These are phyloP conservation scores for Daldinia caldariorum DNA, from an alignment of 495 filamentous ascomycete species.

Conservation along the genomic window DNA sequence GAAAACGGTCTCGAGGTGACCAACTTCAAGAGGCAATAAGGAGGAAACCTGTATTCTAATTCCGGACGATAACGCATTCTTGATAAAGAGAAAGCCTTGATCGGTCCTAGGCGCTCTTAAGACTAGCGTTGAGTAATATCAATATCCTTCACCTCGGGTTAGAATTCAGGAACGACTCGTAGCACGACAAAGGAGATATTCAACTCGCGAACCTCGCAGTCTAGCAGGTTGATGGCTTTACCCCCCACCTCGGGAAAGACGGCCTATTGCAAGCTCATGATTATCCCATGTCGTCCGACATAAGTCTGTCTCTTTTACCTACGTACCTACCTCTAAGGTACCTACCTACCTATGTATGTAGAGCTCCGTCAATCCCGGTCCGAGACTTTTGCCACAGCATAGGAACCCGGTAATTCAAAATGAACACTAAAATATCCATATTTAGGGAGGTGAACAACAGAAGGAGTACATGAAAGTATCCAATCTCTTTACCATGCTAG, in stretches of 20 bases:
- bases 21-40: constrained; percentile 25
- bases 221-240: constrained; percentile 13
- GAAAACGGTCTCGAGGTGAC: constrained; percentile 40
- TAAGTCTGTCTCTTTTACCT: constrained; percentile 26
- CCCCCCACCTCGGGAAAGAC: constrained; percentile 38
- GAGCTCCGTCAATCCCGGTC: constrained; percentile 23
- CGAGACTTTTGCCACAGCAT: background rate
- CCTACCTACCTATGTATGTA: constrained; percentile 33
- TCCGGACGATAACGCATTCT: constrained; percentile 36
- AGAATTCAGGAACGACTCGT: constrained; percentile 31
- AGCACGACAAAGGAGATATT: constrained; percentile 19
- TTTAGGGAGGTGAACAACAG: background rate
- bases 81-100: constrained; percentile 43
- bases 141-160: constrained; percentile 29
- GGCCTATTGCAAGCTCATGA: constrained; percentile 22
- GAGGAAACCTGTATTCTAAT: constrained; percentile 36
- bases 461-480: background rate
- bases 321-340: no score
- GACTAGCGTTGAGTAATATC: constrained; percentile 26
- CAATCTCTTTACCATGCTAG: background rate
- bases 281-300: constrained; percentile 20
- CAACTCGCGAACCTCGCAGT: constrained; percentile 34
- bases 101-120: constrained; percentile 24
- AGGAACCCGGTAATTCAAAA: background rate
- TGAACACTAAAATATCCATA: background rate